These are phyloP conservation scores for Alternaria metachromatica DNA, from an alignment of 2,329 filamentous ascomycete species.

Conservation along the genomic window DNA sequence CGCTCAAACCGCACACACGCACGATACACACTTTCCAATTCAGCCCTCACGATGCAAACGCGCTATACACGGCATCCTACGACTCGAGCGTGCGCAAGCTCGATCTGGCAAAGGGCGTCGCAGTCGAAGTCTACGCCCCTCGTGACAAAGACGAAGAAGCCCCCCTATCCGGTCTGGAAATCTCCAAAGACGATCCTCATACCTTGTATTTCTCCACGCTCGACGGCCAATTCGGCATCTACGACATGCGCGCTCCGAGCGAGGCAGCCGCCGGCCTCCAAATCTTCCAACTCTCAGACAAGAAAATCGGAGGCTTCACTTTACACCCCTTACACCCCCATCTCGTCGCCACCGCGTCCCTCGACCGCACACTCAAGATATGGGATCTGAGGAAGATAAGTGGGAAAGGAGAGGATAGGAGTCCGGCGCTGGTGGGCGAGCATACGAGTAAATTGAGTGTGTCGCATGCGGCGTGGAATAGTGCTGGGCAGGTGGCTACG, in stretches of 20 bases:
- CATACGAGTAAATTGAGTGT: conserved; percentile 85
- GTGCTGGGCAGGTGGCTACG: conserved; percentile 84
- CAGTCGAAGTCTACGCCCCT: conserved; percentile 82
- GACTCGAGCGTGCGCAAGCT: conserved; percentile 73
- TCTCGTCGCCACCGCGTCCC: conserved; percentile 83
- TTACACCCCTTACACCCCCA: conserved; percentile 81
- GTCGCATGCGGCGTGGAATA: conserved; percentile 90
- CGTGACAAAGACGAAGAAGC: conserved; percentile 72
- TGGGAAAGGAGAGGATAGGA: conserved; percentile 64
- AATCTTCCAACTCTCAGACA: conserved; percentile 79
- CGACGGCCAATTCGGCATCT: conserved; percentile 77
- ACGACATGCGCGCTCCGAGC: conserved; percentile 72
- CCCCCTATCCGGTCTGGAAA: conserved; percentile 84
- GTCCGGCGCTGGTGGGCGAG: conserved; percentile 77
- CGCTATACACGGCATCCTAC: conserved; percentile 86
- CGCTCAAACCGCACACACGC: conserved; percentile 86
- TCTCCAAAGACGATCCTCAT: conserved; percentile 73
- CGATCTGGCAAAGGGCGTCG: conserved; percentile 80
- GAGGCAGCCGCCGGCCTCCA: conserved; percentile 60
- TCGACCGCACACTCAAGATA: conserved; percentile 87
- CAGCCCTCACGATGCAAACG: conserved; percentile 73
- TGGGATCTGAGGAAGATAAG: conserved; percentile 89
- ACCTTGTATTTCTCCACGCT: conserved; percentile 87
- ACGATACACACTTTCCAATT: conserved; percentile 89
- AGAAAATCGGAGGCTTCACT: conserved; percentile 95